Percentiles rank a stretch among this genome's conserved stretches.
These are phyloP conservation scores for Arthromyces matolae DNA, from an alignment of 768 basidiomycete species.

Conservation along the genomic window DNA sequence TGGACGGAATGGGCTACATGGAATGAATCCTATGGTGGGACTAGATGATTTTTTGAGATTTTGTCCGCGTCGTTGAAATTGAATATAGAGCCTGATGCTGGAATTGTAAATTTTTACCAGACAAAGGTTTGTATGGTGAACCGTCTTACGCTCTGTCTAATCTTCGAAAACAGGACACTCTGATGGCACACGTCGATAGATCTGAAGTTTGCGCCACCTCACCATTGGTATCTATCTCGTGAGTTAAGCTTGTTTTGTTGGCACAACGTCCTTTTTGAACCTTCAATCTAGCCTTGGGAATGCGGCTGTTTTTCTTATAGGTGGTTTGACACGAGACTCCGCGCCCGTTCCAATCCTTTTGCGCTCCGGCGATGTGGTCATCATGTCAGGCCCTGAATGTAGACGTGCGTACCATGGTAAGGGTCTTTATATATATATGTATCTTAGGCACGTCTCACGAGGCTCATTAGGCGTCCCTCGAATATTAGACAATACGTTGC, in stretches of 20 bases:
- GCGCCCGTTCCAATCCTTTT: slow-evolving; percentile 80
- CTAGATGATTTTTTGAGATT: not conserved
- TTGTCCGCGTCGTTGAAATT: not conserved
- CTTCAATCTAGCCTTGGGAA: slow-evolving; percentile 69
- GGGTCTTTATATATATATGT: slow-evolving; percentile 26
- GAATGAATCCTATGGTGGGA: slow-evolving; percentile 72
- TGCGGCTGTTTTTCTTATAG: slow-evolving; percentile 86
- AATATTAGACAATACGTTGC: slow-evolving; percentile 78
- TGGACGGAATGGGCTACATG: slow-evolving; percentile 77
- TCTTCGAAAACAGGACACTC: slow-evolving; percentile 58
- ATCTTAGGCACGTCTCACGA: not conserved
- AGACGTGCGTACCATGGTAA: slow-evolving; percentile 91
- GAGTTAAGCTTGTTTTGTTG: slow-evolving; percentile 23
- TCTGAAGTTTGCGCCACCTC: slow-evolving; percentile 92
- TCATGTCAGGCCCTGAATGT: slow-evolving; percentile 88
- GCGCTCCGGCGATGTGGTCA: slow-evolving; percentile 85
- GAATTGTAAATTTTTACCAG: slow-evolving; percentile 96
- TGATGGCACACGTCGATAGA: slow-evolving; percentile 98
- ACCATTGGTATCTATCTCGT: slow-evolving; percentile 94
- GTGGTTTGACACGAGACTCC: slow-evolving; percentile 72
- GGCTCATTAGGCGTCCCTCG: slow-evolving; percentile 69
- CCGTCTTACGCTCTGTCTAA: not conserved
- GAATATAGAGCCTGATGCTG: slow-evolving; percentile 82
- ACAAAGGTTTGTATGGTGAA: slow-evolving; percentile 42
- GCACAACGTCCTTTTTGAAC: not conserved